phyloP scores from a whole-genome alignment of 2,329 filamentous ascomycete genomes.

The Talaromyces sp. region DNA sequence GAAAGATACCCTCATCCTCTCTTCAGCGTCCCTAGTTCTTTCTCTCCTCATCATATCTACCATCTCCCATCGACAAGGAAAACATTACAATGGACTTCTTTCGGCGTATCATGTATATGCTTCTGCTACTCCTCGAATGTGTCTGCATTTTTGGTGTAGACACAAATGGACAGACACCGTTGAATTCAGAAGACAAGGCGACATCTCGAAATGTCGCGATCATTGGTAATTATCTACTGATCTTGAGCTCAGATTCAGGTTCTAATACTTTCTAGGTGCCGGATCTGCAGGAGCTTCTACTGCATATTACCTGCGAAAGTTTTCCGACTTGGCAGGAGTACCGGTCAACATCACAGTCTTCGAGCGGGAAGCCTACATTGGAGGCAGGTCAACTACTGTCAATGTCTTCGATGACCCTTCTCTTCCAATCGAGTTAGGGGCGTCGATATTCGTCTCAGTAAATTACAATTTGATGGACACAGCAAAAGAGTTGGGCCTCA shows the following conservation, averaged over 20 bases:
- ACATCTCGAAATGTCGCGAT: slow-evolving; percentile 34
- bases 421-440: slow-evolving; percentile 78
- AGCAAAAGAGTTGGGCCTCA: slow-evolving; percentile 67
- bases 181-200: slow-evolving; percentile 20
- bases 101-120: background rate
- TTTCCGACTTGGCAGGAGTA: slow-evolving; percentile 59
- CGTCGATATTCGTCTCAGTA: slow-evolving; percentile 82
- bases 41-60: background rate
- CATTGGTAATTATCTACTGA: slow-evolving; percentile 27
- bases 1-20: background rate
- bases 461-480: slow-evolving; percentile 81
- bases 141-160: slow-evolving; percentile 20
- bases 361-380: slow-evolving; percentile 72
- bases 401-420: slow-evolving; percentile 66
- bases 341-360: slow-evolving; percentile 80
- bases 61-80: background rate
- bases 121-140: slow-evolving; percentile 2
- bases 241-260: slow-evolving; percentile 1
- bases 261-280: slow-evolving; percentile 60
- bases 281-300: slow-evolving; percentile 84
- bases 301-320: slow-evolving; percentile 76
- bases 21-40: background rate
- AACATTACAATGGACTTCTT: background rate
- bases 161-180: slow-evolving; percentile 27
- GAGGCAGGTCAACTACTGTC: slow-evolving; percentile 83